Evolutionary conservation across 768 basidiomycete genomes (phyloP), one percentile per base, ranked within the genome.

Genomic region (Piloderma croceum): DNA sequence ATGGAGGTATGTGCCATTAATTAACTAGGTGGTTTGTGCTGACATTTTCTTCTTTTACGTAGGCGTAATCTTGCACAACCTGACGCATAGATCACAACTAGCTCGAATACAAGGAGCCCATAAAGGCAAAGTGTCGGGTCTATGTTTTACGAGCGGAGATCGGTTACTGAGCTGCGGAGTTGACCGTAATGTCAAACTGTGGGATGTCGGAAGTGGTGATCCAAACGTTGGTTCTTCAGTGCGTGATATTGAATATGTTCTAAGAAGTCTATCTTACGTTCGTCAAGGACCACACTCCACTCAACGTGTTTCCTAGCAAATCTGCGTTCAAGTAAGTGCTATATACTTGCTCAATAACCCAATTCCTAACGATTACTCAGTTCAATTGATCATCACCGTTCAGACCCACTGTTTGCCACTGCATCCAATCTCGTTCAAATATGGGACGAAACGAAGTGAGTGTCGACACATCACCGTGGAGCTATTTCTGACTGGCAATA

Each of bases 391-490:
- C 96, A 97, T 56, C 96, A 98, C 58, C 76, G 84, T 34, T 77
- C 78, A 24, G 87, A 93, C 43, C 70, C 83, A n/a, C 61, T 91
- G 4, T 99, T 99, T 51, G 94, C 92, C 1, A 93, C 94, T 1
- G 92, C 91, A 2, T 94, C 91, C 0, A 90, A 84, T 51, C 74
- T 77, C 35, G 92, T 99, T 6, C 94, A 98, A 59, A 74, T 99
- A 49, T 99, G 96, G 96, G 96, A 99, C 51, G 91, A 97, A 62
- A 93, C 84, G 25, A 90, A 90, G 88, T 90, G 41, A n/a, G n/a
- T n/a, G n/a, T n/a, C n/a, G 79, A 36, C 53, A 19, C 2, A 35
- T 24, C 12, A 2, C 49, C 7, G 25, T 33, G n/a, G 31, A 41
- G 45, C 10, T 40, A 22, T 31, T 35, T 24, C 33, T 29, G 39